Evolutionary conservation across 2,329 filamentous ascomycete species (phyloP), one percentile per base, ranked within the genome.

Genomic region (Ceratocystis cacaofunesta): DNA sequence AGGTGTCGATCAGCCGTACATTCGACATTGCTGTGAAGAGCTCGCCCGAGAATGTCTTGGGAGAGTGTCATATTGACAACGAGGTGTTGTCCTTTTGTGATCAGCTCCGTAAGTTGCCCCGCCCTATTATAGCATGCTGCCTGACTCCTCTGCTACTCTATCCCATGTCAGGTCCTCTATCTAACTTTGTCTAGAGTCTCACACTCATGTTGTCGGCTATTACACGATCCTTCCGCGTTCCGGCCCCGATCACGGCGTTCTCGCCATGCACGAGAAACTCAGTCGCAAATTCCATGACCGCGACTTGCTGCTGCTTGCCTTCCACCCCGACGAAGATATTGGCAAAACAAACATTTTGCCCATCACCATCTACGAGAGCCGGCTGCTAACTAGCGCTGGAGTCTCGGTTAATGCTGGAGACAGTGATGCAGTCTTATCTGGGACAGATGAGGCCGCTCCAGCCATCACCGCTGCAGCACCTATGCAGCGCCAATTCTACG

Each of bases 1-100:
- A 92, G 71, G 87, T 96, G 71, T 96, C 90, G 8, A 86, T 96
- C 69, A 92, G 97, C 74, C 87, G 95, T 77, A 91, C 90, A 3
- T 97, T 96, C 73, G 91, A 96, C 15, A 72, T 78, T 0, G 79
- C 85, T 55, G 84, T 82, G 41, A 78, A 85, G 57, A 80, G 85
- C 52, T 74, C 83, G 41, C 76, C 96, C 7, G 28, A 17, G 48
- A 83, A 92, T 69, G 75, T 7, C 19, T 17, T 52, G 4, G 57
- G 41, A 25, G 63, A 44, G 41, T 64, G 50, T 17, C 55, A 41
- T 4, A 22, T 64, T 28, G 50, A 60, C 3, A 44, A 60, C 22
- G 63, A 64, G 10, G 63, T 64, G 52, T 25, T 64, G 25, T 43
- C 32, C 7, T 64, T 64, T 41, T 58, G 63, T 22, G 52, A 64